These are phyloP conservation scores for Crithidia sp. DNA, from an alignment of 208 protist genomes.

Conservation along the genomic window DNA sequence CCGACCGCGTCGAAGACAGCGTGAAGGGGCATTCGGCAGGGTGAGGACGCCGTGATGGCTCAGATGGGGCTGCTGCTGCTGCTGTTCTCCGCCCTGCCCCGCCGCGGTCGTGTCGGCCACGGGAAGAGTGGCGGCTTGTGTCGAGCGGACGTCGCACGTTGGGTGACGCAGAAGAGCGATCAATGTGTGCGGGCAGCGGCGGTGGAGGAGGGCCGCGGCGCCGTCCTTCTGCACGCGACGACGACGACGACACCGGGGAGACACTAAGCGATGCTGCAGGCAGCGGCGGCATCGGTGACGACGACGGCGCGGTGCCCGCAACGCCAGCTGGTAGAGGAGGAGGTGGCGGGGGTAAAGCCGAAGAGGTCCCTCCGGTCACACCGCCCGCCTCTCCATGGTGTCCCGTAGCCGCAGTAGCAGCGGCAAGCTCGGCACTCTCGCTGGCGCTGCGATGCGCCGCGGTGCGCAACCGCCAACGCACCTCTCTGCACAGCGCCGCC, in stretches of 20 bases:
- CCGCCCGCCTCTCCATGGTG: not conserved
- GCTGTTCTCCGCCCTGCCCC: no score
- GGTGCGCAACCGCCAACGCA: conserved; percentile 26
- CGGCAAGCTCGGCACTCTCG: not conserved
- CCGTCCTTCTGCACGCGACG: no score
- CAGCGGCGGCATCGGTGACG: no score
- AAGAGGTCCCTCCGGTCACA: not conserved
- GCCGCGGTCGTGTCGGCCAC: no score
- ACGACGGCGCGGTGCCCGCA: not conserved
- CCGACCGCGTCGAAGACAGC: not conserved
- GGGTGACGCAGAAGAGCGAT: no score
- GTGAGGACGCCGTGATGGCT: not conserved
- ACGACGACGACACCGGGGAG: no score
- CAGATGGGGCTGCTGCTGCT: not conserved
- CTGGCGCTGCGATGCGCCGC: not conserved
- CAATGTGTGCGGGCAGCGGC: no score
- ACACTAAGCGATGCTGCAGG: no score
- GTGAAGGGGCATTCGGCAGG: not conserved
- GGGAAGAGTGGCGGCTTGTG: no score
- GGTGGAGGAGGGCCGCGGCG: no score
- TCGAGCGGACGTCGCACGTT: no score
- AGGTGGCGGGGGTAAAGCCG: not conserved
- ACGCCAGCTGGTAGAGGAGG: not conserved
- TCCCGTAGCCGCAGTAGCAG: not conserved
- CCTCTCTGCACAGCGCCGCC: conserved; percentile 29